phyloP scores from a whole-genome alignment of 73 alveolate genomes.

The Stentor coeruleus region DNA sequence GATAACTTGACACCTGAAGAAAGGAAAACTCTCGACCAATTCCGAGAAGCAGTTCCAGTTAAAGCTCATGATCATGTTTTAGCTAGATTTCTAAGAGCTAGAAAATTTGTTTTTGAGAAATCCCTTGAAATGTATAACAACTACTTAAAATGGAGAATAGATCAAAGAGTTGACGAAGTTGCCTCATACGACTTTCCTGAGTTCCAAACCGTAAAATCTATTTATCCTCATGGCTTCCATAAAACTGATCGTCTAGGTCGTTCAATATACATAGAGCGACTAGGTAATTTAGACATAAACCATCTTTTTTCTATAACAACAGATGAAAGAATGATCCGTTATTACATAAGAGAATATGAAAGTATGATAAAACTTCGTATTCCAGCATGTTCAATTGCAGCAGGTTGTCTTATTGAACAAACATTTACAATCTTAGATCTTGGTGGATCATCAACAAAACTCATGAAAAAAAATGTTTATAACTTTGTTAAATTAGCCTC shows the following conservation, averaged over 20 bases:
- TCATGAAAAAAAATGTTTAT: slow-evolving; percentile 51
- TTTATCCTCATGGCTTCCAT: slow-evolving; percentile 75
- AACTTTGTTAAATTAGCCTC: slow-evolving; percentile 57
- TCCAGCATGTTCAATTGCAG: slow-evolving; percentile 62
- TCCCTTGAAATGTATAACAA: slow-evolving; percentile 61
- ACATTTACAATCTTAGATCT: slow-evolving; percentile 57
- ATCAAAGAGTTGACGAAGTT: slow-evolving; percentile 57
- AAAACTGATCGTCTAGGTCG: slow-evolving; percentile 62
- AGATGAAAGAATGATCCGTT: slow-evolving; percentile 58
- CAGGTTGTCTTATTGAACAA: slow-evolving; percentile 52
- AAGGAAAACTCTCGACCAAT: not conserved
- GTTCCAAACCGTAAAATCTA: slow-evolving; percentile 27
- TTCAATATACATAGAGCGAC: slow-evolving; percentile 72
- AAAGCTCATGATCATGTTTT: slow-evolving; percentile 58
- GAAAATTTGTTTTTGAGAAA: slow-evolving; percentile 68
- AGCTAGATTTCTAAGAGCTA: slow-evolving; percentile 71
- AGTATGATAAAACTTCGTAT: slow-evolving; percentile 48
- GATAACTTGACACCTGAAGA: not conserved
- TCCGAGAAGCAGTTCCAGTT: not conserved
- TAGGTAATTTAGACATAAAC: slow-evolving; percentile 46
- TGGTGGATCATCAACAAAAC: slow-evolving; percentile 54
- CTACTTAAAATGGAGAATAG: slow-evolving; percentile 70
- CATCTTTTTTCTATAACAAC: slow-evolving; percentile 45
- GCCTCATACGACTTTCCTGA: slow-evolving; percentile 42
- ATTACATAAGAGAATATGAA: slow-evolving; percentile 72